A percentile compares a stretch with the other conserved stretches of the same genome.
phyloP scores from a whole-genome alignment of 257 asterid species.

The Solanum lignicaule region DNA sequence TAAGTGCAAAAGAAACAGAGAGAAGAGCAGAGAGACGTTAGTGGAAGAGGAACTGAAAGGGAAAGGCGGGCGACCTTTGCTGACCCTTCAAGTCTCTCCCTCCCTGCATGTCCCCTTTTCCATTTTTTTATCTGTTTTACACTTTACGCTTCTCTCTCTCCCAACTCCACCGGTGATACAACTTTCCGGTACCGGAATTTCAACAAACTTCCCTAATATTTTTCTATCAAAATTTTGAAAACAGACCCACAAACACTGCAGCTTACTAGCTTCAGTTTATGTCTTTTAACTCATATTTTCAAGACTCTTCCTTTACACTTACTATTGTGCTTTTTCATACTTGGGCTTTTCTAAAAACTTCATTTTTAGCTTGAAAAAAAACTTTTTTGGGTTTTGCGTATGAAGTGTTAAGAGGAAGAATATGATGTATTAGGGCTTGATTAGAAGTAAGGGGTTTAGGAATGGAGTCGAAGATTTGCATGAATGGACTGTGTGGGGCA shows the following conservation, averaged over 20 bases:
- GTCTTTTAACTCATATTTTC: conserved; percentile 17
- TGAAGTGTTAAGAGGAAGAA: conserved; percentile 9
- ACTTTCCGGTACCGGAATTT: not conserved
- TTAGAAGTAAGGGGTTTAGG: not conserved
- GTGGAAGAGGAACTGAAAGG: not conserved
- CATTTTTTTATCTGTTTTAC: not conserved
- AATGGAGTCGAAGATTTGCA: conserved; percentile 35
- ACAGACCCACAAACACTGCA: not conserved
- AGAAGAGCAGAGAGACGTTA: not conserved
- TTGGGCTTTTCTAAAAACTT: not conserved
- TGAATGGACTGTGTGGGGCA: conserved; percentile 55
- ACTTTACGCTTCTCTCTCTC: not conserved
- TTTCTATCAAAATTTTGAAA: not conserved
- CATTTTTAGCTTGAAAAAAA: not conserved
- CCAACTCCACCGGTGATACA: not conserved
- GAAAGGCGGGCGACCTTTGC: conserved; percentile 9
- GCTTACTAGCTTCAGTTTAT: conserved; percentile 4
- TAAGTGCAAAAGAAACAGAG: not conserved
- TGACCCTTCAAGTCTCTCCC: conserved; percentile 7
- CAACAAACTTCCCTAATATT: not conserved
- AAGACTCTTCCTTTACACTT: not conserved
- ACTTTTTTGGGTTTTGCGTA: not conserved
- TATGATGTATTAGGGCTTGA: not conserved
- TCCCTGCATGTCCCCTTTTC: conserved; percentile 1
- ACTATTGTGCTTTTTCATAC: not conserved